Base-by-base conservation (phyloP, 768 basidiomycete species). In the Psilocybe tampanensis region DNA sequence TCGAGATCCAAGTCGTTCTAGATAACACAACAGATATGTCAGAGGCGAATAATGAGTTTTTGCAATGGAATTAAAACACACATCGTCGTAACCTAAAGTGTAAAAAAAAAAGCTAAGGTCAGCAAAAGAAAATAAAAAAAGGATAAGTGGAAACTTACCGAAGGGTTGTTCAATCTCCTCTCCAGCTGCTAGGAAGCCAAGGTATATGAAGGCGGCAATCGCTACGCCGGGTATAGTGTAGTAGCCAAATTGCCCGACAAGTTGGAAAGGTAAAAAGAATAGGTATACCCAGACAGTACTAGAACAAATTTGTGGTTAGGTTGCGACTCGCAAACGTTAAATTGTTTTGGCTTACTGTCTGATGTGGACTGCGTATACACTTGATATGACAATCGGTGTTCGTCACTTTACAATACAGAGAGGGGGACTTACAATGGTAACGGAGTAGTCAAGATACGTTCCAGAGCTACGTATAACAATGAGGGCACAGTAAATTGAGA, bases 221-320 rank as follows among this genome's bases (percentile, higher is more conserved):
- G 76, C 76, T 5, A 87, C 85, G 36, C 86, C 88, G 1, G 85
- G 83, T 42, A 90, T 84, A 4, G 86, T 80, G 65, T 83, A 81
- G 77, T 86, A 90, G 11, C 72, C 75, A 61, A 90, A 86, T 32
- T 80, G 78, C 43, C 73, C 73, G 49, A 86, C 80, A 7, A 90
- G 77, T 68, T 92, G 89, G 79, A 92, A 89, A 1, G 89, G 90
- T 1, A 92, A 75, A 69, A 88, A 86, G 75, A 90, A 88, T 2
- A 90, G 79, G 68, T 89, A 92, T 21, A 87, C 66, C 86, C 85
- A 88, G 34, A 88, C 84, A 39, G 85, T 86, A 65, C 85, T 80
- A 12, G n/a, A n/a, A n/a, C n/a, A n/a, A n/a, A n/a, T n/a, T n/a
- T n/a, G n/a, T n/a, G n/a, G n/a, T n/a, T n/a, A n/a, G n/a, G n/a